Base-by-base conservation (phyloP, 257 asterid species). In the Petunia secreta region DNA sequence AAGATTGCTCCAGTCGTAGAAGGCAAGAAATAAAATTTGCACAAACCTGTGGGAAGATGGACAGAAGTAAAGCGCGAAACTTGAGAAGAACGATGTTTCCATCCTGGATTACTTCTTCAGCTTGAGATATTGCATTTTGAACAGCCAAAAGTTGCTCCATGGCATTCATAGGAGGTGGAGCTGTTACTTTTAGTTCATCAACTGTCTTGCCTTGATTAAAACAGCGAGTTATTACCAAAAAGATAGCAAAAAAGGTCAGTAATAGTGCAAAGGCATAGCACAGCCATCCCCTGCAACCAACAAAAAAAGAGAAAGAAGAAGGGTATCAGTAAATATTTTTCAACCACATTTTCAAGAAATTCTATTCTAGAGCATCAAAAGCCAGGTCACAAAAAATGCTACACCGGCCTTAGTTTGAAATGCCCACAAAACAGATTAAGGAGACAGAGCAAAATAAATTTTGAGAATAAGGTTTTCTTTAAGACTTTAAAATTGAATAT, bases 141-240 rank as follows among this genome's bases (percentile, higher is more conserved):
- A 95, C 99, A 57, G 96, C 99, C 89, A 95, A 85, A 86, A 95
- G 94, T 89, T 93, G 98, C 83, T 95, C 99, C 98, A 95, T 85
- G 58, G 98, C 88, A 86, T 87, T 95, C 95, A 90, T 93, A 84
- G 93, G 80, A 57, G 97, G 94, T 14, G 98, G 98, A 46, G 94
- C 92, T 54, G 80, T 77, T 64, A 95, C 93, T 88, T 87, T 90
- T 87, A 95, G 90, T 85, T 92, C 96, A 75, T 95, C 92, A 63
- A 83, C 77, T 60, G 92, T 85, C 80, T 65, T 87, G 80, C 97
- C 94, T 88, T 80, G 90, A 86, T 88, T 87, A 82, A 73, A 84
- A 82, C 53, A 91, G 79, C 93, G 94, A 36, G 90, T 95, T 41
- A 95, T 86, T 63, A 93, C 80, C 98, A 95, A 85, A 89, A 92